phyloP scores from a whole-genome alignment of 768 basidiomycete genomes.

The Hirschioporus abietinus region DNA sequence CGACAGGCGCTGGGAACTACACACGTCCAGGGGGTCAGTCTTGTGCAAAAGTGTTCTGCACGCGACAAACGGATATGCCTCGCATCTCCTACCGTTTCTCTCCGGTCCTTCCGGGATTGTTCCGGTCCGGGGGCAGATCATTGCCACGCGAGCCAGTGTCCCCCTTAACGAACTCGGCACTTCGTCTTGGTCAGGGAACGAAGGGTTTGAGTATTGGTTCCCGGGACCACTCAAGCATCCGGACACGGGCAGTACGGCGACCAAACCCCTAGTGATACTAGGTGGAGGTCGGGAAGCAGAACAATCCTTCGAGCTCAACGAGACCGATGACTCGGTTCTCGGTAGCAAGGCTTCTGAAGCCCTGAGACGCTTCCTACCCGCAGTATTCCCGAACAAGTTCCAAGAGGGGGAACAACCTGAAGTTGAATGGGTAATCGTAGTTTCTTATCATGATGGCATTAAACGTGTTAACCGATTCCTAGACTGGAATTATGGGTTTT shows the following conservation, averaged over 20 bases:
- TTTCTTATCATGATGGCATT: background rate
- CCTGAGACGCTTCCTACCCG: slow-evolving; percentile 57
- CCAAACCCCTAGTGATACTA: slow-evolving; percentile 55
- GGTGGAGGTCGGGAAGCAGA: slow-evolving; percentile 60
- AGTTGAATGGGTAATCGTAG: slow-evolving; percentile 69
- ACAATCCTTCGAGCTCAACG: slow-evolving; percentile 43
- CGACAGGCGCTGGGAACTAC: slow-evolving; percentile 44
- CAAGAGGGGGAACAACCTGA: slow-evolving; percentile 48
- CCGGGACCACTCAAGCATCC: slow-evolving; percentile 45
- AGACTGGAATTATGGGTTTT: slow-evolving; percentile 85
- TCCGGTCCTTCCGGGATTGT: slow-evolving; percentile 50
- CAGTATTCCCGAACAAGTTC: slow-evolving; percentile 50
- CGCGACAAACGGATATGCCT: slow-evolving; percentile 82
- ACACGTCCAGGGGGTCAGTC: slow-evolving; percentile 64
- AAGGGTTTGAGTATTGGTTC: slow-evolving; percentile 77
- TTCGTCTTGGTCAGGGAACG: slow-evolving; percentile 37
- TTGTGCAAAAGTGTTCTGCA: slow-evolving; percentile 65
- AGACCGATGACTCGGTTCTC: slow-evolving; percentile 53
- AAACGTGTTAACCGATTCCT: slow-evolving; percentile 2
- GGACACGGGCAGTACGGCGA: slow-evolving; percentile 16
- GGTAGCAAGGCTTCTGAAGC: slow-evolving; percentile 41
- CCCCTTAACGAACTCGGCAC: slow-evolving; percentile 33
- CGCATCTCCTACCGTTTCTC: slow-evolving; percentile 70
- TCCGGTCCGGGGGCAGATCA: slow-evolving; percentile 69
- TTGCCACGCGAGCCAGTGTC: slow-evolving; percentile 40